Conservation (phyloP, 2,329 filamentous ascomycete species). For the Mariannaea elegans region DNA sequence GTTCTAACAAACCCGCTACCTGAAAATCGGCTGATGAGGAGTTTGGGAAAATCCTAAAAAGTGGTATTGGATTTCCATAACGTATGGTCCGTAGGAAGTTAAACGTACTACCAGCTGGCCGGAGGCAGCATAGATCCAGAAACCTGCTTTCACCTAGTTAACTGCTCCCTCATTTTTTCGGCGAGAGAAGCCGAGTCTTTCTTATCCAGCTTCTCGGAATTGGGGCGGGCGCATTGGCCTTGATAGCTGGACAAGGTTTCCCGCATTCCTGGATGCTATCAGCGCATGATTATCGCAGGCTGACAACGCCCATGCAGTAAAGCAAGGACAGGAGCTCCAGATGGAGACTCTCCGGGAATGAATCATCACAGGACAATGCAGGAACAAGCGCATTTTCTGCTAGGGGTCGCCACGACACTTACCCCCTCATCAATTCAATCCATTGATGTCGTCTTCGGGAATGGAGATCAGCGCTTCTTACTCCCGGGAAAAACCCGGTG, state of each 20-base stretch:
- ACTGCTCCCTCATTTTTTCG: slow-evolving; percentile 13
- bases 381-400: slow-evolving; percentile 22
- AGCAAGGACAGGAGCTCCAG: slow-evolving; percentile 20
- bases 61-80: background rate
- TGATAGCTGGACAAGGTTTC: slow-evolving; percentile 28
- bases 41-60: background rate
- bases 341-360: slow-evolving; percentile 23
- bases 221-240: slow-evolving; percentile 34
- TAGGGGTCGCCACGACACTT: slow-evolving; percentile 19
- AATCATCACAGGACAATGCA: slow-evolving; percentile 16
- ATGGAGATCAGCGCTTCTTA: slow-evolving; percentile 22
- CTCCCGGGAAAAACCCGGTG: slow-evolving; percentile 14
- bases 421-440: background rate
- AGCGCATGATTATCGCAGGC: slow-evolving; percentile 23
- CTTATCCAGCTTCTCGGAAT: slow-evolving; percentile 33
- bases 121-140: background rate
- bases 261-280: slow-evolving; percentile 24
- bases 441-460: slow-evolving; percentile 16
- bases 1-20: slow-evolving; percentile 7
- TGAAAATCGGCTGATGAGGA: slow-evolving; percentile 19
- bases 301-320: slow-evolving; percentile 18
- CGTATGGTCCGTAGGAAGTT: background rate
- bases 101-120: background rate
- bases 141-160: background rate
- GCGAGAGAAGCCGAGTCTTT: slow-evolving; percentile 10